These are phyloP conservation scores for Quercus variabilis DNA, from an alignment of 306 rosid species.

Conservation along the genomic window DNA sequence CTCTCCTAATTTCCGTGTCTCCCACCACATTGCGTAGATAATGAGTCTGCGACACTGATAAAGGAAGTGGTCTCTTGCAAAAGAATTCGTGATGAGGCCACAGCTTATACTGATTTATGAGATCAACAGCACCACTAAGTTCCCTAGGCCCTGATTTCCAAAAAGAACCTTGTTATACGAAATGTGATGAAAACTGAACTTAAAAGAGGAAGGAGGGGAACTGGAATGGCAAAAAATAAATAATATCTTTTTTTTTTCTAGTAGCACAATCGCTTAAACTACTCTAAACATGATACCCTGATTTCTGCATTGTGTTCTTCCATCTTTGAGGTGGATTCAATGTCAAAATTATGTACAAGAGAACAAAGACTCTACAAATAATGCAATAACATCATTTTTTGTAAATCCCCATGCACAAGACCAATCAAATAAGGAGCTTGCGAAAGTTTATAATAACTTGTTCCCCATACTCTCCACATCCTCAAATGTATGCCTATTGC, in stretches of 20 bases:
- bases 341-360: no score
- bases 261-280: background rate
- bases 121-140: conserved; percentile 33
- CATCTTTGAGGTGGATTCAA: no score
- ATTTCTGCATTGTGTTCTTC: no score
- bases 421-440: no score
- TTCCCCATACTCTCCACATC: no score
- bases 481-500: no score
- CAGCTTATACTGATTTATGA: conserved; percentile 27
- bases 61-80: conserved; percentile 32
- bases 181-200: background rate
- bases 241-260: background rate
- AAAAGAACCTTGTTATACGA: background rate
- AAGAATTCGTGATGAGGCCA: conserved; percentile 25
- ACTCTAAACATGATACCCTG: no score
- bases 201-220: background rate
- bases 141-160: conserved; percentile 27
- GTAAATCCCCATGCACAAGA: no score
- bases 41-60: conserved; percentile 26
- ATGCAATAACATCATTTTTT: no score
- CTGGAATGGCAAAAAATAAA: background rate
- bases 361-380: no score
- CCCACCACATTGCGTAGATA: conserved; percentile 41
- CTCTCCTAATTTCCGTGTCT: conserved; percentile 32
- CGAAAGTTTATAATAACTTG: no score